Evolutionary conservation across 1,139 yeast genomes (phyloP).

Genomic region (Sporopachydermia cereana): DNA sequence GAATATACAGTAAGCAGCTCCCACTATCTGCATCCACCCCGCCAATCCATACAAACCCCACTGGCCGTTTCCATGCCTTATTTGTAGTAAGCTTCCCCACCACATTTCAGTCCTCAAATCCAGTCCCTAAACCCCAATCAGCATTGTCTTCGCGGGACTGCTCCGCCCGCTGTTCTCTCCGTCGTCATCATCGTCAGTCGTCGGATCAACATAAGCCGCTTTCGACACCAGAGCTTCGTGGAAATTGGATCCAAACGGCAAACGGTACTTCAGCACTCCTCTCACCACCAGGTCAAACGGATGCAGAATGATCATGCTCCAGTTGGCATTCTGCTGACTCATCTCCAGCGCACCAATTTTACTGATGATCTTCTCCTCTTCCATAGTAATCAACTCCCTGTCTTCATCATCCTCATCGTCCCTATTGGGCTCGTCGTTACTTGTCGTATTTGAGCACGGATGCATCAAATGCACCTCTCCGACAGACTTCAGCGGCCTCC

Average conservation of each 20-base stretch:
- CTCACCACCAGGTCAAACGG: constrained; percentile 82
- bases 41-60: too few species aligned
- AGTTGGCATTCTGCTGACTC: constrained; percentile 29
- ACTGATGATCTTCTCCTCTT: constrained; percentile 13
- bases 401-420: constrained; percentile 10
- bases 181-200: background rate
- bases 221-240: constrained; percentile 55
- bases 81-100: too few species aligned
- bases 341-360: constrained; percentile 8
- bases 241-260: constrained; percentile 49
- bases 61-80: too few species aligned
- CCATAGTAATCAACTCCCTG: constrained; percentile 14
- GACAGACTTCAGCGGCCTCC: constrained; percentile 41
- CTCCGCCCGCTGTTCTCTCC: background rate
- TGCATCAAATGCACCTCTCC: constrained; percentile 62
- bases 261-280: constrained; percentile 67
- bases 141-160: too few species aligned
- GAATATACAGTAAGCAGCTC: too few species aligned
- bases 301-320: constrained; percentile 66
- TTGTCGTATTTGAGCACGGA: constrained; percentile 61
- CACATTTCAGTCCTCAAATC: too few species aligned
- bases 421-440: constrained; percentile 7
- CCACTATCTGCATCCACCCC: too few species aligned
- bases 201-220: constrained; percentile 10
- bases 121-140: too few species aligned